These are phyloP conservation scores for Macadamia integrifolia DNA, from an alignment of 164 flowering plant species.

Conservation along the genomic window DNA sequence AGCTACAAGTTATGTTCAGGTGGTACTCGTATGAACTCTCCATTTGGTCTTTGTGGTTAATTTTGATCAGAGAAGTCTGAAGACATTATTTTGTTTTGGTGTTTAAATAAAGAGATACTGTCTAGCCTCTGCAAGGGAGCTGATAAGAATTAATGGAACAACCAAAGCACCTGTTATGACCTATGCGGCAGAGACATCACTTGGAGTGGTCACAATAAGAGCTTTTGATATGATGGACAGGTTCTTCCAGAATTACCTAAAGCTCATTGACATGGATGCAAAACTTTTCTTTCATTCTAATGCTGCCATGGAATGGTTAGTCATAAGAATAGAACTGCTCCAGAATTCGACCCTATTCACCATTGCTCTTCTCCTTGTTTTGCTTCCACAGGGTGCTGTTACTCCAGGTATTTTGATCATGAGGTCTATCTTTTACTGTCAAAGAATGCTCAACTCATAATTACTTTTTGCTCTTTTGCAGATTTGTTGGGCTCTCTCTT, in stretches of 20 bases:
- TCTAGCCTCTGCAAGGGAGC: slow-evolving; percentile 63
- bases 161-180: slow-evolving; percentile 90
- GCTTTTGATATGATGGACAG: slow-evolving; percentile 51
- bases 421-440: neutral
- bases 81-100: neutral
- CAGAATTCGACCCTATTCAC: slow-evolving; percentile 62
- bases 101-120: slow-evolving; percentile 45
- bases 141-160: slow-evolving; percentile 77
- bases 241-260: slow-evolving; percentile 51
- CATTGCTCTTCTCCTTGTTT: slow-evolving; percentile 54
- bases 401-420: slow-evolving; percentile 47
- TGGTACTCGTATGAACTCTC: slow-evolving; percentile 12
- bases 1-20: slow-evolving; percentile 61
- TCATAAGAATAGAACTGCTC: slow-evolving; percentile 64
- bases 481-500: slow-evolving; percentile 85
- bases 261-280: slow-evolving; percentile 68
- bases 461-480: slow-evolving; percentile 15
- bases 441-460: neutral
- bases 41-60: neutral
- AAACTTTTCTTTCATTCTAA: slow-evolving; percentile 61
- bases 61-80: neutral
- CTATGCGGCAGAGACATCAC: slow-evolving; percentile 73
- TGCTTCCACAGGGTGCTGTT: slow-evolving; percentile 48
- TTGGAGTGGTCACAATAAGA: slow-evolving; percentile 71
- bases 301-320: slow-evolving; percentile 73